Conservation (phyloP, 2,329 filamentous ascomycete genomes). For the Epichloe bromicola region DNA sequence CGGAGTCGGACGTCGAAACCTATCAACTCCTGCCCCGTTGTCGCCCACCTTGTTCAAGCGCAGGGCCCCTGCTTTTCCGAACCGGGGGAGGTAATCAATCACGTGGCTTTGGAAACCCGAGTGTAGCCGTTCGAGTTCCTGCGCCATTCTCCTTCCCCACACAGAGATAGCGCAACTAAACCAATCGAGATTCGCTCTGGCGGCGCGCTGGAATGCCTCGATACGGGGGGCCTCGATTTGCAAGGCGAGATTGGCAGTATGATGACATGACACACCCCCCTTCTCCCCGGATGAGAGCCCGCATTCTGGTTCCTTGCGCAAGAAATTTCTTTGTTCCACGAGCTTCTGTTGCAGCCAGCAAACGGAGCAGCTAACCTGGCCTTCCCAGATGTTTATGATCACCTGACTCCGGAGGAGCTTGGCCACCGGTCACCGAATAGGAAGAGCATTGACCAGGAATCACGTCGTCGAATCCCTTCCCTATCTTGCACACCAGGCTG, state of each 20-base stretch:
- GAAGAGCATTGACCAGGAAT: neutral
- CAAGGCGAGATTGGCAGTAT: no score
- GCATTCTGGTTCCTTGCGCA: no score
- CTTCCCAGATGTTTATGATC: neutral
- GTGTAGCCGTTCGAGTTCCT: slow-evolving; percentile 9
- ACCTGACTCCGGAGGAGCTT: neutral
- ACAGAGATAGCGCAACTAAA: slow-evolving; percentile 4
- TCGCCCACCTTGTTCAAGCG: neutral
- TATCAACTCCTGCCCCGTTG: neutral
- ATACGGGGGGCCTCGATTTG: slow-evolving; percentile 5
- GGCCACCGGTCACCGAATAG: slow-evolving; percentile 2
- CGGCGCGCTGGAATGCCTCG: slow-evolving; percentile 9
- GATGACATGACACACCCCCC: no score
- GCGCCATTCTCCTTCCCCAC: slow-evolving; percentile 2
- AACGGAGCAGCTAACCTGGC: neutral
- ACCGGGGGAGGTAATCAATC: slow-evolving; percentile 8
- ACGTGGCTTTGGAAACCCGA: slow-evolving; percentile 13
- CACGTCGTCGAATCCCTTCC: no score
- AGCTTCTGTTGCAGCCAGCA: no score
- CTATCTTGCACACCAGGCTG: no score
- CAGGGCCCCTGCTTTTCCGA: slow-evolving; percentile 4
- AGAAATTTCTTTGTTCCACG: no score
- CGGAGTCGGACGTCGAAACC: neutral
- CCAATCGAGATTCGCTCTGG: slow-evolving; percentile 2
- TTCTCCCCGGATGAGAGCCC: no score